Base-by-base conservation (phyloP, 179 eudicot species). In the Spergularia azorica region DNA sequence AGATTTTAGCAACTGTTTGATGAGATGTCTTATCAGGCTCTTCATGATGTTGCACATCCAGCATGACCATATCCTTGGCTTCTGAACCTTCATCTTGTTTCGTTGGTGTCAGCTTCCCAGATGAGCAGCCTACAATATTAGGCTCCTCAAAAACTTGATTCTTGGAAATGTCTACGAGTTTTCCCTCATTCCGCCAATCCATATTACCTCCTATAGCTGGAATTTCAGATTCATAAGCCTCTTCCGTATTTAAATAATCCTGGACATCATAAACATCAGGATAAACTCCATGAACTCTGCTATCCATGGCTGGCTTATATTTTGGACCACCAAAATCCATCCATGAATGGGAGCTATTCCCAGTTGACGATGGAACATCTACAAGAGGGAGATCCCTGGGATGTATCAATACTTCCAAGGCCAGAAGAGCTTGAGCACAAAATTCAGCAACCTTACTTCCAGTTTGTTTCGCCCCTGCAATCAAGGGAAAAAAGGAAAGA, bases 371-470 rank as follows among this genome's bases (percentile, higher is more conserved):
- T 4, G 84, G 71, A 20, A 73, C 72, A 82, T 95, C 95, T 15
- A 83, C 69, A 65, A 90, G 68, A 36, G 97, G 90, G 77, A 91
- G 91, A 15, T 87, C 88, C 80, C 97, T 83, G 38, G 98, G 95
- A 84, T 93, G 97, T 77, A 95, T 82, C 69, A 95, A 86, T 51
- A 89, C 88, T 90, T 93, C 97, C 81, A 95, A 82, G 39, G 88
- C 81, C 79, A 86, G 63, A 78, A 89, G 89, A 64, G 99, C 95
- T 76, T 88, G 90, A 6, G 87, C 86, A 84, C 99, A 91, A 57
- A 85, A 85, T 70, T 93, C 91, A 36, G 90, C 86, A 79, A 93
- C 70, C 83, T 83, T 88, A 38, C 90, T 83, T 76, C 97, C 95
- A 46, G 89, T 78, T 71, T 84, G 88, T 86, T 77, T 91, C 76